phyloP scores from a whole-genome alignment of 139 green algal species.

The Yamagishiella unicocca region DNA sequence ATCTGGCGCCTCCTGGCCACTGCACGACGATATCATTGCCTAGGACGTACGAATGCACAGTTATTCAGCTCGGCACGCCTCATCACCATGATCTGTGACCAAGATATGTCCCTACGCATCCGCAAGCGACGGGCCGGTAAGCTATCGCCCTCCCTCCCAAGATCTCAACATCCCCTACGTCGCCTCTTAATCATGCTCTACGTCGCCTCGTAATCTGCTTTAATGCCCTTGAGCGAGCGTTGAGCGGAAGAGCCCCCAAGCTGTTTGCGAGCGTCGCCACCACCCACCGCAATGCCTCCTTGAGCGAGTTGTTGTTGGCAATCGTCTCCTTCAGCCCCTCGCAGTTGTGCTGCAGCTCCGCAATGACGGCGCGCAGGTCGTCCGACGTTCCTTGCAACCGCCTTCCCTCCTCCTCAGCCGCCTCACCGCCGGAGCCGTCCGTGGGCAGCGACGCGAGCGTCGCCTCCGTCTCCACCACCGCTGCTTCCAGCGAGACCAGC shows the following conservation, averaged over 20 bases:
- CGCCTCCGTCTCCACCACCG: slow-evolving; percentile 20
- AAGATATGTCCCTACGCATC: not conserved
- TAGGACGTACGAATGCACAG: not conserved
- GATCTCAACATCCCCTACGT: not conserved
- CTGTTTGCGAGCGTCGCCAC: not conserved
- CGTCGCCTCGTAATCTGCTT: not conserved
- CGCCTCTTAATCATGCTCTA: not conserved
- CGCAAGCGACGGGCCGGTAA: too few species aligned
- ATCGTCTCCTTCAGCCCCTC: slow-evolving; percentile 55
- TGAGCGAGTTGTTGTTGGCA: slow-evolving; percentile 35
- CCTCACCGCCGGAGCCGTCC: slow-evolving; percentile 27
- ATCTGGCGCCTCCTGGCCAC: too few species aligned
- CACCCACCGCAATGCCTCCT: slow-evolving; percentile 45
- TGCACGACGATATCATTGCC: too few species aligned
- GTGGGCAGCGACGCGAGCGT: slow-evolving; percentile 28
- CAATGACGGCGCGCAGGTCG: slow-evolving; percentile 48
- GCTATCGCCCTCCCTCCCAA: too few species aligned
- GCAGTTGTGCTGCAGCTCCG: slow-evolving; percentile 39
- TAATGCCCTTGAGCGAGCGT: not conserved
- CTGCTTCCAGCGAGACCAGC: not conserved
- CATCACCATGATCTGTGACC: not conserved
- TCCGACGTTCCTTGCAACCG: slow-evolving; percentile 48
- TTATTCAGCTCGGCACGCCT: not conserved
- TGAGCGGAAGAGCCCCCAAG: not conserved
- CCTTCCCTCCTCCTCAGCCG: slow-evolving; percentile 17